These are phyloP conservation scores for Linnemannia exigua DNA, from an alignment of 192 early-diverging fungal species.

Conservation along the genomic window DNA sequence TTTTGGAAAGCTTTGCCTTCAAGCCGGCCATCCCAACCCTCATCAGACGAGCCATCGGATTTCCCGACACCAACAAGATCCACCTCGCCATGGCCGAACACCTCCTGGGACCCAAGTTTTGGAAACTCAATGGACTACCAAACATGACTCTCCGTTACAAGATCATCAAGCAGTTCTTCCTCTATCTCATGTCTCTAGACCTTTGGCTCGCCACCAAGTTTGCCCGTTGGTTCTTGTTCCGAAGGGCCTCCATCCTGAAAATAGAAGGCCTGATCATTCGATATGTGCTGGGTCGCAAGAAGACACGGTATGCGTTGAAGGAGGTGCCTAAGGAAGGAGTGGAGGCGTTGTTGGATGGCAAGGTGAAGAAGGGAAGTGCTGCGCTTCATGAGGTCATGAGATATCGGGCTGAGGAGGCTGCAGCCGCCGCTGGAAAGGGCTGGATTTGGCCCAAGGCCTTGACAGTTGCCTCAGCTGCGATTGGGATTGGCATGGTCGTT, in stretches of 20 bases:
- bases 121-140: background rate
- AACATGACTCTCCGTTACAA: background rate
- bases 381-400: background rate
- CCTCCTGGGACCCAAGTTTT: background rate
- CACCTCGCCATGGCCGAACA: slow-evolving; percentile 14
- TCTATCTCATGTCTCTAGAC: background rate
- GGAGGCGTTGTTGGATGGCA: background rate
- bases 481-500: background rate
- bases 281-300: background rate
- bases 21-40: background rate
- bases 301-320: slow-evolving; percentile 13
- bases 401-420: background rate
- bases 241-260: background rate
- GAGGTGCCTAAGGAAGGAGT: background rate
- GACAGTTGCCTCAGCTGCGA: background rate
- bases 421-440: background rate
- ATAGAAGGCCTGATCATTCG: background rate
- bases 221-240: background rate
- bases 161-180: background rate
- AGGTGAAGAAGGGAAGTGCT: background rate
- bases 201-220: background rate
- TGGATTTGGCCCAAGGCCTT: background rate
- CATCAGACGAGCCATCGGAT: background rate
- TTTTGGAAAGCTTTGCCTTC: background rate
- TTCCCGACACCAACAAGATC: background rate